phyloP scores from a whole-genome alignment of 1,139 yeast genomes.

The Saccharomyces hybrid region DNA sequence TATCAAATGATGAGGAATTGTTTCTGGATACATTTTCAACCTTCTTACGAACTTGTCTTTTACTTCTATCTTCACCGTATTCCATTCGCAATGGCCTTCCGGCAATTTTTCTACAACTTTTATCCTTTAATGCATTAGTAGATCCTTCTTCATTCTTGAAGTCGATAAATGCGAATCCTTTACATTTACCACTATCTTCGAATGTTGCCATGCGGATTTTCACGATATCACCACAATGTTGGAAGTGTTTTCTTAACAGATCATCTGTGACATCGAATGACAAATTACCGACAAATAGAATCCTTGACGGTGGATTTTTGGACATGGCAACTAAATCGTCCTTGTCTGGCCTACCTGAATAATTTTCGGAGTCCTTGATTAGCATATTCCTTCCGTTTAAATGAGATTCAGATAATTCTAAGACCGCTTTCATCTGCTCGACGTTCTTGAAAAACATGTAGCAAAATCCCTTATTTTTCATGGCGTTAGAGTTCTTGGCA shows the following conservation, averaged over 20 bases:
- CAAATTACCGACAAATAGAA: slow-evolving; percentile 85
- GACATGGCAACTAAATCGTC: slow-evolving; percentile 41
- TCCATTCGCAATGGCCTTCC: slow-evolving; percentile 80
- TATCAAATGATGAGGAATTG: not conserved
- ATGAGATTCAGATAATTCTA: slow-evolving; percentile 59
- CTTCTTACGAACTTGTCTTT: slow-evolving; percentile 40
- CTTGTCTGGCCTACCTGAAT: slow-evolving; percentile 80
- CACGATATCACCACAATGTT: slow-evolving; percentile 65
- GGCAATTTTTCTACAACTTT: slow-evolving; percentile 55
- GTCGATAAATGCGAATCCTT: slow-evolving; percentile 92
- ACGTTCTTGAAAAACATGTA: slow-evolving; percentile 73
- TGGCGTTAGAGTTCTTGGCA: slow-evolving; percentile 43
- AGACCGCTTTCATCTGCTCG: slow-evolving; percentile 55
- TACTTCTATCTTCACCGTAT: slow-evolving; percentile 90
- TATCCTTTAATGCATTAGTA: slow-evolving; percentile 72
- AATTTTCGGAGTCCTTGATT: slow-evolving; percentile 74
- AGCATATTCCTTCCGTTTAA: slow-evolving; percentile 80
- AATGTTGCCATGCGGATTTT: slow-evolving; percentile 93
- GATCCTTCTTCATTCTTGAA: slow-evolving; percentile 76
- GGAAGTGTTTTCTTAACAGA: slow-evolving; percentile 67
- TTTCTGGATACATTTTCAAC: slow-evolving; percentile 17
- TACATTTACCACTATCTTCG: slow-evolving; percentile 92
- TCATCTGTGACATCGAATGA: slow-evolving; percentile 91
- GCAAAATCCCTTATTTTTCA: slow-evolving; percentile 71
- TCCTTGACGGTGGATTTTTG: slow-evolving; percentile 81